Conservation (phyloP, 1,284 basidiomycete genomes). For the Sporisorium iseilematis-ciliati region DNA sequence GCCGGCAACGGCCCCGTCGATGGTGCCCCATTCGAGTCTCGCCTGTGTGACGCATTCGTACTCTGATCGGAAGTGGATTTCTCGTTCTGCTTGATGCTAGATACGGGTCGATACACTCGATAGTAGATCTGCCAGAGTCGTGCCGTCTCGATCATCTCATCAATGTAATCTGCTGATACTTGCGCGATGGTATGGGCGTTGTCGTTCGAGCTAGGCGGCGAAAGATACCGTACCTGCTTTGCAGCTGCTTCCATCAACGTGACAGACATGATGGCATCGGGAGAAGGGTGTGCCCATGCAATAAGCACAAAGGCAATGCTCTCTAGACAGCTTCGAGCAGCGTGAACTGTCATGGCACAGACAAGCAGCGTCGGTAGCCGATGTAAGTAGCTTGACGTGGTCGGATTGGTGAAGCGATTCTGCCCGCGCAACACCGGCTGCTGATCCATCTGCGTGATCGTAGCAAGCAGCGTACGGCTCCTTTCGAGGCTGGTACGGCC, state of each 20-base stretch:
- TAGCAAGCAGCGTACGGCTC: conserved; percentile 14
- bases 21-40: background rate
- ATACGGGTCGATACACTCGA: conserved; percentile 29
- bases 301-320: conserved; percentile 23
- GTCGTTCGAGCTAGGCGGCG: background rate
- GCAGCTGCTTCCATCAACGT: conserved; percentile 27
- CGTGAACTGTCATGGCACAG: conserved; percentile 25
- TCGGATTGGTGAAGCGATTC: background rate
- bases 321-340: conserved; percentile 18
- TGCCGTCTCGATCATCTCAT: conserved; percentile 27
- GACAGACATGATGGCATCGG: background rate
- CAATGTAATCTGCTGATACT: conserved; percentile 22
- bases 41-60: background rate
- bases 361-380: conserved; percentile 20
- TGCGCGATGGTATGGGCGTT: conserved; percentile 7
- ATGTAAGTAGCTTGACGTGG: conserved; percentile 10
- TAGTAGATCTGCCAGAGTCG: conserved; percentile 30
- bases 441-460: conserved; percentile 17
- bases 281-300: conserved; percentile 9
- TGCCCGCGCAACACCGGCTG: conserved; percentile 15
- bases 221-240: conserved; percentile 3
- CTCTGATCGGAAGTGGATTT: background rate
- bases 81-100: background rate
- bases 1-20: background rate
- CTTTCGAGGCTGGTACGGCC: conserved; percentile 7